Conservation (phyloP, 2,329 filamentous ascomycete species). For the Verticillium nubilum region DNA sequence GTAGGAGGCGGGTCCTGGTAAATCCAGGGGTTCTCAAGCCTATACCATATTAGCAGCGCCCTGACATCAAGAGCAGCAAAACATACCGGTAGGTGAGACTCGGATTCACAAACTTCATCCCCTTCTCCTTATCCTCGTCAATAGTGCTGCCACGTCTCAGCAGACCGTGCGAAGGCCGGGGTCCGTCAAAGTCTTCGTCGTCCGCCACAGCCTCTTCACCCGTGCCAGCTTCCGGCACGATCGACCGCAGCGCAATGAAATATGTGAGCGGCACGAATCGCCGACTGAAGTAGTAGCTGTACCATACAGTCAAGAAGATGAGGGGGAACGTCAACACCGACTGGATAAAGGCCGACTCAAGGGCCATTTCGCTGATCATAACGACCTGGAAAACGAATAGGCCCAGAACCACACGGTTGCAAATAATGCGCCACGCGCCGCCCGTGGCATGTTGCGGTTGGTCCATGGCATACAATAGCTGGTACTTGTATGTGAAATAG, state of each 20-base stretch:
- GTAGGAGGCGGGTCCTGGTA: slow-evolving; percentile 47
- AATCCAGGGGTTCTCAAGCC: slow-evolving; percentile 67
- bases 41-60: slow-evolving; percentile 21
- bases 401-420: slow-evolving; percentile 82
- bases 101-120: slow-evolving; percentile 69
- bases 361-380: slow-evolving; percentile 79
- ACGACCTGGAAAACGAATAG: slow-evolving; percentile 85
- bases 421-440: slow-evolving; percentile 93
- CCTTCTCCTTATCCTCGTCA: slow-evolving; percentile 68
- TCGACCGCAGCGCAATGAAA: slow-evolving; percentile 87
- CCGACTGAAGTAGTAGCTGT: slow-evolving; percentile 72
- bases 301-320: slow-evolving; percentile 79
- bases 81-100: slow-evolving; percentile 64
- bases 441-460: slow-evolving; percentile 93
- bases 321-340: slow-evolving; percentile 72
- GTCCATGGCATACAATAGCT: slow-evolving; percentile 96
- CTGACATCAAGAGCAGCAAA: neutral
- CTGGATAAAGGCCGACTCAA: slow-evolving; percentile 66
- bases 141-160: slow-evolving; percentile 56
- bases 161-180: slow-evolving; percentile 30
- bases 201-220: slow-evolving; percentile 33
- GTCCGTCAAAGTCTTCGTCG: slow-evolving; percentile 30
- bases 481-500: slow-evolving; percentile 93
- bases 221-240: slow-evolving; percentile 43
- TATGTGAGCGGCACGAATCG: slow-evolving; percentile 85